A percentile compares a stretch with the other conserved stretches of the same genome.
phyloP scores from a whole-genome alignment of 495 filamentous ascomycete species.

The Penicillium steckii region DNA sequence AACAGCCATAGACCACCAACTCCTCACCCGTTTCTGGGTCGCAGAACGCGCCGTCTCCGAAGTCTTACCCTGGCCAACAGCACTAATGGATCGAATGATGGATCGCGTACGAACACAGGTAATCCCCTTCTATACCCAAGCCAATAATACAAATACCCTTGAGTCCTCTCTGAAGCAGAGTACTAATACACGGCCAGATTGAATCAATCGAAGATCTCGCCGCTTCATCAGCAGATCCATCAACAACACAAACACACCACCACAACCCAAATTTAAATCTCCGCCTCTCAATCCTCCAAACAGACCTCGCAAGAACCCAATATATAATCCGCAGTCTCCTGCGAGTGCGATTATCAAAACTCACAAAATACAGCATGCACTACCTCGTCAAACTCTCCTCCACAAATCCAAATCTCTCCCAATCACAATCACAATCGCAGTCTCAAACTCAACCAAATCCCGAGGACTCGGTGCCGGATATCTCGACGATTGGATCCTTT shows the following conservation, averaged over 20 bases:
- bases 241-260: constrained; percentile 48
- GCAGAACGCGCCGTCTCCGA: constrained; percentile 88
- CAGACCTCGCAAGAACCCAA: constrained; percentile 90
- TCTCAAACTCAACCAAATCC: constrained; percentile 27
- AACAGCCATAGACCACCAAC: constrained; percentile 73
- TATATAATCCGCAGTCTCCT: constrained; percentile 84
- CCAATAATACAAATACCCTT: not conserved
- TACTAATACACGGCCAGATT: constrained; percentile 46
- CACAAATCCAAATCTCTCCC: constrained; percentile 59
- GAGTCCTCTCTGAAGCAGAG: not conserved
- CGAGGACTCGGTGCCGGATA: constrained; percentile 36
- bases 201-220: constrained; percentile 74
- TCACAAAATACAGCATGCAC: constrained; percentile 45
- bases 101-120: constrained; percentile 70
- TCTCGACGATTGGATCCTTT: constrained; percentile 39
- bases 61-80: constrained; percentile 65
- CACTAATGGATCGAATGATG: constrained; percentile 74
- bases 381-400: constrained; percentile 37
- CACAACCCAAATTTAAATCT: constrained; percentile 89
- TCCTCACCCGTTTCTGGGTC: constrained; percentile 88
- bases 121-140: no score
- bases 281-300: constrained; percentile 90
- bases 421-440: constrained; percentile 56
- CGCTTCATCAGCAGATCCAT: constrained; percentile 40
- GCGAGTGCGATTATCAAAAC: constrained; percentile 79